Evolutionary conservation across 2,329 filamentous ascomycete genomes (phyloP).

Genomic region (Pseudocercospora fijiensis): DNA sequence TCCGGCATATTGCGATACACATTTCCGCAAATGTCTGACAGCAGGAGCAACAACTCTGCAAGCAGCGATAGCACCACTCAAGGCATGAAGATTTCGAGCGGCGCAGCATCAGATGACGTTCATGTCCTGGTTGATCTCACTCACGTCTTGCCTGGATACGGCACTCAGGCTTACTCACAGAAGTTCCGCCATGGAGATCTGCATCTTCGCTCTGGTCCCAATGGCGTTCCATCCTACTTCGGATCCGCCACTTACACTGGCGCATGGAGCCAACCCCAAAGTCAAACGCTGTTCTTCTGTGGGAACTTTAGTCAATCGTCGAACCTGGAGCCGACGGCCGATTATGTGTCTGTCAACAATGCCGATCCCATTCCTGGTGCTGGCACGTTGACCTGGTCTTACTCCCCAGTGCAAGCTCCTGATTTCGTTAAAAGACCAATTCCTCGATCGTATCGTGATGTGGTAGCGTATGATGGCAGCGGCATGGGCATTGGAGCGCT

Average conservation of each 20-base stretch:
- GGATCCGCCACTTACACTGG: constrained; percentile 51
- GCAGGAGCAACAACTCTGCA: background rate
- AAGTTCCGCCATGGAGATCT: constrained; percentile 25
- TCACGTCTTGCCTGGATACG: constrained; percentile 49
- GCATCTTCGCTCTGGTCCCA: constrained; percentile 32
- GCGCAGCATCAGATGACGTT: constrained; percentile 29
- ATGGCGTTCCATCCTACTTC: constrained; percentile 40
- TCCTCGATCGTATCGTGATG: constrained; percentile 22
- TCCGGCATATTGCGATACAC: constrained; percentile 42
- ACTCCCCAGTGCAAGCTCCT: constrained; percentile 21
- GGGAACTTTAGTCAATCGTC: constrained; percentile 33
- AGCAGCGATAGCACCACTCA: background rate
- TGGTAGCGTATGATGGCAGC: constrained; percentile 22
- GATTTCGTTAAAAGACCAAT: constrained; percentile 16
- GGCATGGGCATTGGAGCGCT: constrained; percentile 25
- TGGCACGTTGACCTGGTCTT: constrained; percentile 26
- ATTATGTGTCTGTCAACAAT: constrained; percentile 18
- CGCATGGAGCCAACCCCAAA: constrained; percentile 48
- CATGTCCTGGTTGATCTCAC: constrained; percentile 51
- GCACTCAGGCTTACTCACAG: constrained; percentile 26
- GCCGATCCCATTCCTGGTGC: constrained; percentile 18
- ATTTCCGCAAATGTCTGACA: constrained; percentile 35
- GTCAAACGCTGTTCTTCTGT: constrained; percentile 49
- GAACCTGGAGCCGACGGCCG: constrained; percentile 14
- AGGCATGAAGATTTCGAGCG: background rate